Evolutionary conservation across 2,329 filamentous ascomycete genomes (phyloP), one percentile per base, ranked within the genome.

Genomic region (Erysiphe pulchra): DNA sequence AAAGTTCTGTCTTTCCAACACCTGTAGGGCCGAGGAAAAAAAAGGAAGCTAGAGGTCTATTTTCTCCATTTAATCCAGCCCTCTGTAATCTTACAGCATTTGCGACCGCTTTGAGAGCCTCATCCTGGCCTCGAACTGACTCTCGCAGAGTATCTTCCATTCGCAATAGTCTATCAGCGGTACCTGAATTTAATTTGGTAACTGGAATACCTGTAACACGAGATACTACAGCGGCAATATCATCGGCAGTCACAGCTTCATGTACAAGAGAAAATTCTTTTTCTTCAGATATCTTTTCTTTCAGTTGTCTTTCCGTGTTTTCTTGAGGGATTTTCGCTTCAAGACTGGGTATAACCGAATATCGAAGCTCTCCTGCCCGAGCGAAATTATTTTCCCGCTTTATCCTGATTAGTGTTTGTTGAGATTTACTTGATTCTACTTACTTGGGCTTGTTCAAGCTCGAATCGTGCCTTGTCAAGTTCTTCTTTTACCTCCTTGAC

Each of bases 1-100:
- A 93, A 1, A 95, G 73, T 58, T 95, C 86, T 2, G 90, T 98
- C 66, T 95, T 98, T 47, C 90, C 90, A 16, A 94, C 87, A 57
- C 90, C 90, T 0, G 90, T 95, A 5, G 90, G 90, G 0, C 90
- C 90, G 3, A 95, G 71, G 71, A 95, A 94, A 78, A 95, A 94
- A 65, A 95, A 94, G 0, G 81, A 92, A 0, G 87, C 90, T 6
- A 93, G 69, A 0, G 90, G 90, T 0, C 85, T 71, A 60, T 94
- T 92, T 55, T 94, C 84, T 32, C 85, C 85, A 48, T 80, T 92
- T 9, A 95, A 67, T 1, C 90, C 90, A 9, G 90, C 90, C 51
- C 90, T 73, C 61, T 95, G 90, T 67, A 94, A 80, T 17, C 90
- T 76, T 9, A 98, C 87, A 0, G 90, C 90, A 57, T 95, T 81